Evolutionary conservation across 345 rosid species (phyloP), one percentile per base, ranked within the genome.

Genomic region (Cardiospermum halicacabum): DNA sequence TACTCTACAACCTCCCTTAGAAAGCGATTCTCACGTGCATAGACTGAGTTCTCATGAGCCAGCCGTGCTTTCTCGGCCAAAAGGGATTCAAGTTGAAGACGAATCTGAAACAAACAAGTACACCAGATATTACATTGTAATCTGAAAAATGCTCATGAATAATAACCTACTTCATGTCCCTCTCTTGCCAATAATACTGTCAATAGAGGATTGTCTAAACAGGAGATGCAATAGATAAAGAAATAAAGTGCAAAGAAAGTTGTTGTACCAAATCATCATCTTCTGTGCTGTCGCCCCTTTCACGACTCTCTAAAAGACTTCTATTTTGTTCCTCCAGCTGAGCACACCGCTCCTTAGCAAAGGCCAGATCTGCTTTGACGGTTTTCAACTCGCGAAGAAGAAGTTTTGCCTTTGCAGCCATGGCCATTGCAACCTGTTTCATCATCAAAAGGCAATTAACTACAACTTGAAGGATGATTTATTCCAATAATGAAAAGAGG

Each of bases 331-430:
- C 94, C 72, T 93, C 98, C 56, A 93, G 82, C 82, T 93, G 98
- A 24, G 94, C 84, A 67, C 96, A 88, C 66, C 97, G 84, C 66
- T 83, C 89, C 76, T 84, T 93, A 31, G 97, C 94, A 68, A 93
- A 93, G 24, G 96, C 95, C 50, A 91, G 72, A 74, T 91, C 99
- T 42, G 99, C 96, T 80, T 89, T 93, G 24, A 93, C 84, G 28
- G 95, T 93, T 78, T 93, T 93, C 67, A 85, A 71, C 81, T 93
- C 99, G 49, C 99, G 85, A 61, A 91, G 95, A 58, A 93, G 94
- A 53, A 93, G 89, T 77, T 93, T 93, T 74, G 99, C 94, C 78
- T 93, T 93, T 16, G 98, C 96, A 73, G 98, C 98, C 86, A 89
- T 93, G 67, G 99, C 97, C 96, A 91, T 90, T 56, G 97, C 99